Evolutionary conservation across 202 grass and related monocot genomes (phyloP).

Genomic region (Eragrostis tef): DNA sequence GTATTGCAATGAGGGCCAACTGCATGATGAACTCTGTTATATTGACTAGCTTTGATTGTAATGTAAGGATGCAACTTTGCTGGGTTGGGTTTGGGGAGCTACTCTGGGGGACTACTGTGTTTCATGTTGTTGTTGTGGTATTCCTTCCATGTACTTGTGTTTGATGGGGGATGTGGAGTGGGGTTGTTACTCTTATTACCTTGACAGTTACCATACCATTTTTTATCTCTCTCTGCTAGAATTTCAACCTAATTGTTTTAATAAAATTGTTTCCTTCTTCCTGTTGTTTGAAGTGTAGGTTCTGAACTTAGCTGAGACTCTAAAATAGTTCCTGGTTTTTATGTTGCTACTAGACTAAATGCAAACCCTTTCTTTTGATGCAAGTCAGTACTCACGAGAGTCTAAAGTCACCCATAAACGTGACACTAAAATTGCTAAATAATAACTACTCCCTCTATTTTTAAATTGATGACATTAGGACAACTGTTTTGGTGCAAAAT

Average conservation of each 20-base stretch:
- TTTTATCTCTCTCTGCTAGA: neutral
- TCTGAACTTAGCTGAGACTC: slow-evolving; percentile 12
- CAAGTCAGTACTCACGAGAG: neutral
- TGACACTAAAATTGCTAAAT: slow-evolving; percentile 29
- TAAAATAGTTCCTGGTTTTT: slow-evolving; percentile 30
- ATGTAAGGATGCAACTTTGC: neutral
- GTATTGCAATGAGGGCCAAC: neutral
- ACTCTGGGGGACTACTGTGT: neutral
- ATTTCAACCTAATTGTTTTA: neutral
- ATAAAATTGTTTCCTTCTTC: neutral
- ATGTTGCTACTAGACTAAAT: slow-evolving; percentile 1
- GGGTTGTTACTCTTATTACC: neutral
- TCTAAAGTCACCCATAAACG: slow-evolving; percentile 27
- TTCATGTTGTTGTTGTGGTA: neutral
- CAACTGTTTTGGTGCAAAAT: too few species aligned
- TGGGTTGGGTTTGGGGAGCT: neutral
- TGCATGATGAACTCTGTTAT: neutral
- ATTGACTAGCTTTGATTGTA: neutral
- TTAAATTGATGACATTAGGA: too few species aligned
- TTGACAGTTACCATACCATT: neutral
- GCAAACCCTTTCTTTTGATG: slow-evolving; percentile 5
- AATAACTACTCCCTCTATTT: neutral
- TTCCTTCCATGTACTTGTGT: neutral
- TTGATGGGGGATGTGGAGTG: neutral
- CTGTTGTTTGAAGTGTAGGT: neutral